These are phyloP conservation scores for Citrus reticulata DNA, from an alignment of 345 rosid genomes.

Conservation along the genomic window DNA sequence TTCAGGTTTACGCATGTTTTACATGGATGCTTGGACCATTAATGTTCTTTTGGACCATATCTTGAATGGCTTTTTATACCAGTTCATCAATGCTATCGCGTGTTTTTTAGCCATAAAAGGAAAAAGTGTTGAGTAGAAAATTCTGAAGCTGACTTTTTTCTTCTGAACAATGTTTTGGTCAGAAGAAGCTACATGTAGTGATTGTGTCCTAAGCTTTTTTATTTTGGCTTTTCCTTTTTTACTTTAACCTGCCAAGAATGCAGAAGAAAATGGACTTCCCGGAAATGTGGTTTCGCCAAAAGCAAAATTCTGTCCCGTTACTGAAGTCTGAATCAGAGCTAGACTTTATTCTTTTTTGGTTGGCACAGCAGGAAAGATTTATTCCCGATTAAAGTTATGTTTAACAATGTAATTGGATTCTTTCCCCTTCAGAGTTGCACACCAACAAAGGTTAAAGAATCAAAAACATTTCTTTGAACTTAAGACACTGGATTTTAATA, in stretches of 20 bases:
- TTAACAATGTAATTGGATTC: constrained; percentile 17
- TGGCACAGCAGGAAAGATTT: constrained; percentile 17
- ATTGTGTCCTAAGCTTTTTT: background rate
- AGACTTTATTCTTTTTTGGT: constrained; percentile 27
- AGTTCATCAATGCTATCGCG: background rate
- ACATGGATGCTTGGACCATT: constrained; percentile 1
- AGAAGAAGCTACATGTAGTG: background rate
- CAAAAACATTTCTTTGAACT: constrained; percentile 40
- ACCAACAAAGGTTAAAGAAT: constrained; percentile 29
- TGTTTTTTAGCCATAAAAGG: too few species aligned
- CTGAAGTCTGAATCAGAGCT: background rate
- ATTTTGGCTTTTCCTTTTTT: too few species aligned
- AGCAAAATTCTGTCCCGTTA: background rate
- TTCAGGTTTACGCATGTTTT: background rate
- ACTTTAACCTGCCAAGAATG: background rate
- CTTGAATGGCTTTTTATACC: background rate
- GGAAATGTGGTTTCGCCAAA: background rate
- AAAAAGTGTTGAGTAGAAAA: background rate
- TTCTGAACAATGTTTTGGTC: background rate
- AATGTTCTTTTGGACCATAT: background rate
- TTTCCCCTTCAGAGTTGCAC: constrained; percentile 31
- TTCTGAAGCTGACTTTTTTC: background rate
- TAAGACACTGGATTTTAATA: constrained; percentile 28
- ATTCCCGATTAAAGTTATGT: constrained; percentile 11
- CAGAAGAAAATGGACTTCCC: background rate